Evolutionary conservation across 2,329 filamentous ascomycete species (phyloP), one percentile per base, ranked within the genome.

Genomic region (Xylaria sp.): DNA sequence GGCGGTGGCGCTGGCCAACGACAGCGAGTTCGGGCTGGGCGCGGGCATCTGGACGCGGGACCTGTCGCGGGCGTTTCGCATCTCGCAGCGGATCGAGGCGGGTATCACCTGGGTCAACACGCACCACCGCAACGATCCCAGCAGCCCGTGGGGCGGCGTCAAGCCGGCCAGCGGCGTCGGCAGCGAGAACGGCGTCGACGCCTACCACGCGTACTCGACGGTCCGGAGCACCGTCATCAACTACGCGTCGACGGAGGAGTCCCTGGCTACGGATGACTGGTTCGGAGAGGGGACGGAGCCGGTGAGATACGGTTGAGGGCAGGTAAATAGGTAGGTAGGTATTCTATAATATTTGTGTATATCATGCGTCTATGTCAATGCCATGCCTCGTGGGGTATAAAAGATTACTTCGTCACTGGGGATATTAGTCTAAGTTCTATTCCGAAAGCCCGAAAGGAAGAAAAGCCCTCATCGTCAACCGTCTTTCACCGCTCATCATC

Each of bases 21-120:
- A 83, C 72, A 89, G 83, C 66, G 87, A 80, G 58, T 93, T 91
- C 71, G 89, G 89, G 57, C 82, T 94, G 22, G 90, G 89, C 49
- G 88, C 89, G 20, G 89, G 86, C 21, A 78, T 93, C 18, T 90
- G 91, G 84, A 93, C 90, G 24, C 82, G 75, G 59, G 86, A 91
- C 71, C 76, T 92, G 67, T 85, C 87, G 69, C 89, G 86, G 43
- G 88, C 88, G 52, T 82, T 91, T 66, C 82, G 89, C 37, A 86
- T 92, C 2, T 85, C 88, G 47, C 88, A 90, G 67, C 78, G 78
- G 41, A 79, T 93, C 60, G 80, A 84, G 59, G 87, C 89, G 1
- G 90, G 87, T 57, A 80, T 79, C 50, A 76, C 78, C 2, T 82
- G 79, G 77, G 74, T 80, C 39, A 78, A 78, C 51, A 90, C 79